Percentiles rank a stretch among this genome's conserved stretches.
These are phyloP conservation scores for Cladophialophora yegresii DNA, from an alignment of 2,329 filamentous ascomycete genomes.

Conservation along the genomic window DNA sequence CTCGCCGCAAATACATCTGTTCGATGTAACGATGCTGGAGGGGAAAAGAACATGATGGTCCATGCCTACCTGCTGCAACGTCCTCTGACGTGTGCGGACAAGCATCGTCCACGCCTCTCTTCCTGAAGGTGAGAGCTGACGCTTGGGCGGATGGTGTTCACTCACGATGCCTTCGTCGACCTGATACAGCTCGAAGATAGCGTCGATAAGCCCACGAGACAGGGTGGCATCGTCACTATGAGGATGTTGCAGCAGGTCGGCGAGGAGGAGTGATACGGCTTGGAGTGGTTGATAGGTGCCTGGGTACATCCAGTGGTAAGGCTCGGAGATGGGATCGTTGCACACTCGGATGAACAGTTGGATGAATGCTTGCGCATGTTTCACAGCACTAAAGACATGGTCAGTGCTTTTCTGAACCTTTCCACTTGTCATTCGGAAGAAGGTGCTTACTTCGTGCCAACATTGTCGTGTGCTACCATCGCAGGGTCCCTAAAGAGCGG, in stretches of 20 bases:
- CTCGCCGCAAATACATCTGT: conserved; percentile 31
- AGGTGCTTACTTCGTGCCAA: conserved; percentile 25
- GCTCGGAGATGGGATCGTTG: conserved; percentile 30
- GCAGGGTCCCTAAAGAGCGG: conserved; percentile 30
- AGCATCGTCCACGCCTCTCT: conserved; percentile 33
- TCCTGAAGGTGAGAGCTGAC: conserved; percentile 30
- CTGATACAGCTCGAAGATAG: conserved; percentile 33
- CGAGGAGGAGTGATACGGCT: conserved; percentile 31
- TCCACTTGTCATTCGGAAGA: not conserved
- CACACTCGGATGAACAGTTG: conserved; percentile 35
- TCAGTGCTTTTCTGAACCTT: not conserved
- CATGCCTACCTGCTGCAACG: conserved; percentile 28
- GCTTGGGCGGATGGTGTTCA: conserved; percentile 22
- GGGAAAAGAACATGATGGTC: conserved; percentile 33
- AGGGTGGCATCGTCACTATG: conserved; percentile 32
- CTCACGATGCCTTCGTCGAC: conserved; percentile 33
- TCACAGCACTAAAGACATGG: conserved; percentile 30
- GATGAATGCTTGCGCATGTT: conserved; percentile 36
- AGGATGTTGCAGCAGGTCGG: conserved; percentile 33
- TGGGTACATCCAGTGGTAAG: conserved; percentile 37
- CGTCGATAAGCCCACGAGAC: conserved; percentile 32
- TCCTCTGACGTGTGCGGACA: conserved; percentile 23
- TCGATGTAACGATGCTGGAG: conserved; percentile 20
- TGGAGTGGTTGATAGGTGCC: conserved; percentile 37
- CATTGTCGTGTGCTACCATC: conserved; percentile 10